A percentile compares a stretch with the other conserved stretches of the same genome.
phyloP scores from a whole-genome alignment of 345 rosid genomes.

The Citrus reticulata region DNA sequence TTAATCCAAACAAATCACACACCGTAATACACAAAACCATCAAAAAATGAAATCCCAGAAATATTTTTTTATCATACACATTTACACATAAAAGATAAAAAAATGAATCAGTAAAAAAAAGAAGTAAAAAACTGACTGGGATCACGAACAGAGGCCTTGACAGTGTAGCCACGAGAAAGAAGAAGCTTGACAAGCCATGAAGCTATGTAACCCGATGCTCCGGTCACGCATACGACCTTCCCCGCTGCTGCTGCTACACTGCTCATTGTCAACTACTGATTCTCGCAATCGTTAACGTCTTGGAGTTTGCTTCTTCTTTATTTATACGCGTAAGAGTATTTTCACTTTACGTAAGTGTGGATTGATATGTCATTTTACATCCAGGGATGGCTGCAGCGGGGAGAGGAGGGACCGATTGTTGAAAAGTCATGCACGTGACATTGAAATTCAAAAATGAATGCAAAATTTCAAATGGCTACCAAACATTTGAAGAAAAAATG shows the following conservation, averaged over 20 bases:
- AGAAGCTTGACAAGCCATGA: constrained; percentile 91
- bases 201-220: constrained; percentile 89
- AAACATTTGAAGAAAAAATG: too few species aligned
- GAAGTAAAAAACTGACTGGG: constrained; percentile 41
- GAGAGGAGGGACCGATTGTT: too few species aligned
- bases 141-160: constrained; percentile 86
- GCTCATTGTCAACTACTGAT: constrained; percentile 27
- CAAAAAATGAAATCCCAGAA: neutral
- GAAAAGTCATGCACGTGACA: too few species aligned
- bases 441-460: too few species aligned
- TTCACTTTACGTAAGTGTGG: neutral
- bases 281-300: neutral
- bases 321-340: neutral
- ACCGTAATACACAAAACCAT: neutral
- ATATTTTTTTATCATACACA: neutral
- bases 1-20: neutral
- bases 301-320: neutral
- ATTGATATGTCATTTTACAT: neutral
- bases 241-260: constrained; percentile 31
- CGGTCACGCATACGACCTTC: constrained; percentile 77
- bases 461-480: too few species aligned
- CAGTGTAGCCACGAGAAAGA: constrained; percentile 70
- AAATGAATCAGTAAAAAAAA: neutral
- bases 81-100: neutral
- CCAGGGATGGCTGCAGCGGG: too few species aligned